Percentiles rank a stretch among this genome's conserved stretches.
These are phyloP conservation scores for Castanospermum australe DNA, from an alignment of 306 rosid genomes.

Conservation along the genomic window DNA sequence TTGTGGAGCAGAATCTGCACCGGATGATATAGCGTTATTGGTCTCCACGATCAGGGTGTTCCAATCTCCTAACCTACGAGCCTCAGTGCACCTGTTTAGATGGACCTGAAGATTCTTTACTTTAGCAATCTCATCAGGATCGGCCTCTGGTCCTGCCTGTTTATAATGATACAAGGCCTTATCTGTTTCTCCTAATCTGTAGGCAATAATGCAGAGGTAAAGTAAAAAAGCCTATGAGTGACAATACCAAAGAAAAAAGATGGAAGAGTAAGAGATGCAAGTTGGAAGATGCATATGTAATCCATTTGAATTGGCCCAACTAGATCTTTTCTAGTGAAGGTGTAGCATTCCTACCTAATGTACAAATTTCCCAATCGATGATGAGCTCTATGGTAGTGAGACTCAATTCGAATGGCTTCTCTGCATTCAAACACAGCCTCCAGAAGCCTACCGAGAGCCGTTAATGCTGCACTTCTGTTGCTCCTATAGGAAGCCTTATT, in stretches of 20 bases:
- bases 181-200: slow-evolving; percentile 80
- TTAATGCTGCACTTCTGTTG: slow-evolving; percentile 83
- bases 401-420: slow-evolving; percentile 84
- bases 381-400: slow-evolving; percentile 87
- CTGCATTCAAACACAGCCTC: slow-evolving; percentile 92
- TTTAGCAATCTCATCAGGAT: slow-evolving; percentile 69
- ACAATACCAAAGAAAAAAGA: background rate
- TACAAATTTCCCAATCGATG: slow-evolving; percentile 78
- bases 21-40: slow-evolving; percentile 39
- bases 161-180: slow-evolving; percentile 77
- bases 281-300: background rate
- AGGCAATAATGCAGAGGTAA: background rate
- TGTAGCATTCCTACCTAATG: slow-evolving; percentile 47
- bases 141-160: slow-evolving; percentile 83
- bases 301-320: background rate
- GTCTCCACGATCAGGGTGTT: slow-evolving; percentile 63
- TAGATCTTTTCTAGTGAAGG: background rate
- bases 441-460: slow-evolving; percentile 75
- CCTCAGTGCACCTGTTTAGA: slow-evolving; percentile 70
- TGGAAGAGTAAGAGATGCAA: background rate
- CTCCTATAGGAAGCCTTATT: slow-evolving; percentile 85
- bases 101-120: slow-evolving; percentile 57
- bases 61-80: slow-evolving; percentile 80
- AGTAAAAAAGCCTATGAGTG: background rate
- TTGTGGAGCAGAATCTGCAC: slow-evolving; percentile 87